Evolutionary conservation across 1,284 basidiomycete genomes (phyloP), one percentile per base, ranked within the genome.

Genomic region (Cryptococcus sp.): DNA sequence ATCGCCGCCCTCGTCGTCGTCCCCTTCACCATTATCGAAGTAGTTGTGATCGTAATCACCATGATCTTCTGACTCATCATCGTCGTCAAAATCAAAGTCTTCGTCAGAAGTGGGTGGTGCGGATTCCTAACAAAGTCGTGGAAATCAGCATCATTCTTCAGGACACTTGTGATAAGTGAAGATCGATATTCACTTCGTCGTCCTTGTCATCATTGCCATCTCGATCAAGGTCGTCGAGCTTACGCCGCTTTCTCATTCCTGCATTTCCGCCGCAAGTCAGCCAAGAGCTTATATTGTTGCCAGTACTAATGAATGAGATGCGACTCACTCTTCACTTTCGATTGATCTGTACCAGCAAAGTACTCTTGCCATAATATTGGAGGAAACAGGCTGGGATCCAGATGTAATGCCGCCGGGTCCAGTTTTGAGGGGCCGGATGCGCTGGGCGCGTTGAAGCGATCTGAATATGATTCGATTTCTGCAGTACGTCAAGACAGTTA

Each of bases 11-110:
- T 61, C 64, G 52, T 76, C 76, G 45, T 76, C 77, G 45, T 78
- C 77, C 5, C 72, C 75, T 64, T 77, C 75, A 29, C 77, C 77
- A 55, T 77, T 77, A 55, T 79, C 78, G 62, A 79, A 79, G 66
- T 79, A 78, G 41, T 79, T 77, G 6, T 68, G 66, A 54, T 77
- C 78, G 47, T 79, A 79, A 62, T 79, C 78, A 57, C 74, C 73
- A 62, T 78, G 75, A 66, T 78, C 76, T 26, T 69, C 69, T 25
- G 71, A 72, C 16, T 72, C 73, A 15, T 72, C 72, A 46, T 75
- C 77, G 20, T 77, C 75, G 37, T 77, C 75, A 49, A 73, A 77
- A 56, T 77, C 76, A 57, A 74, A 72, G 60, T 77, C 71, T 49
- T 66, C 68, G 43, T 73, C 70, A 5, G 54, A 59, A 1, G 70